Evolutionary conservation across 345 rosid genomes (phyloP).

Genomic region (Eucalyptus brandiana): DNA sequence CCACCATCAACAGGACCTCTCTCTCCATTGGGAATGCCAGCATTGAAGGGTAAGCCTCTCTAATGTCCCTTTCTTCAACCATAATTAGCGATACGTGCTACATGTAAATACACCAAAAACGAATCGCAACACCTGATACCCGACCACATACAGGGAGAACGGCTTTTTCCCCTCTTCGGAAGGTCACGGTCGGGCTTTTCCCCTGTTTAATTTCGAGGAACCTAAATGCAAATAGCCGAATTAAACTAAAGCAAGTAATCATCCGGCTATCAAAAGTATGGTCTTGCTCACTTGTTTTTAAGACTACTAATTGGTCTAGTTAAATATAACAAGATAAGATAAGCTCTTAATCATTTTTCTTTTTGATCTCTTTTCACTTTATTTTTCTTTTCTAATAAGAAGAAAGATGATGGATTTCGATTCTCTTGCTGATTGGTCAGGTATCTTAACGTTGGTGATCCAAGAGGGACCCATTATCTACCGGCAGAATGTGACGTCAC

Average conservation of each 20-base stretch:
- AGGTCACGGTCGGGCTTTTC: background rate
- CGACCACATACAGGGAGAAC: background rate
- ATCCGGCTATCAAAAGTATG: background rate
- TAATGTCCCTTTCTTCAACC: background rate
- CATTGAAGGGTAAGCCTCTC: slow-evolving; percentile 27
- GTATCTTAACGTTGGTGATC: slow-evolving; percentile 46
- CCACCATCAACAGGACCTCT: slow-evolving; percentile 47
- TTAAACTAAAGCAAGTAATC: background rate
- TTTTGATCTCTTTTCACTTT: background rate
- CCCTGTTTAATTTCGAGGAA: background rate
- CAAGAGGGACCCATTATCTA: slow-evolving; percentile 46
- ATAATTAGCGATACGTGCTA: background rate
- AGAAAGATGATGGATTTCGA: background rate
- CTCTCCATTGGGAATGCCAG: slow-evolving; percentile 54
- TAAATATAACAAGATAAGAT: background rate
- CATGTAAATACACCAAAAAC: background rate
- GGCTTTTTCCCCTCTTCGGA: background rate
- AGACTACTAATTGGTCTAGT: background rate
- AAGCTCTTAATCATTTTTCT: background rate
- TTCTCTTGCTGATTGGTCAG: slow-evolving; percentile 10
- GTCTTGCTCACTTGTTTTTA: background rate
- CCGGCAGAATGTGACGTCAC: slow-evolving; percentile 74
- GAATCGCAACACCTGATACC: background rate
- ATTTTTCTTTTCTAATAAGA: background rate
- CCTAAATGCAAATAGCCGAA: background rate